phyloP scores from a whole-genome alignment of 2,329 filamentous ascomycete species.

The Basipetospora chlamydospora region DNA sequence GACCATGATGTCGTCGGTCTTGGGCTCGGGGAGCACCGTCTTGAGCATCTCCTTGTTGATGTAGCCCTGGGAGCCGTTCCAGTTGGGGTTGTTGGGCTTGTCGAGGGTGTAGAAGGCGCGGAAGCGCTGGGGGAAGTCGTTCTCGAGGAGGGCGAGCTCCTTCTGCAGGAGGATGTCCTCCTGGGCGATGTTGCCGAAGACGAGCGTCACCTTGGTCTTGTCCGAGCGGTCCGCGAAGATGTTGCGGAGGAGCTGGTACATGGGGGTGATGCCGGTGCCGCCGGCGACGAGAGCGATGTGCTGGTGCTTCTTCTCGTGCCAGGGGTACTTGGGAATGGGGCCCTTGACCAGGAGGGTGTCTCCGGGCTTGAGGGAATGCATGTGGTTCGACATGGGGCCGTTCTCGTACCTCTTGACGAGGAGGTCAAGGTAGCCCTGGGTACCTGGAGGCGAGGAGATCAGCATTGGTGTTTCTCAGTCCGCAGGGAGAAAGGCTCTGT shows the following conservation, averaged over 20 bases:
- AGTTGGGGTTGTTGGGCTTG: slow-evolving; percentile 64
- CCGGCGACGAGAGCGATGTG: slow-evolving; percentile 83
- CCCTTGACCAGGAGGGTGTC: slow-evolving; percentile 87
- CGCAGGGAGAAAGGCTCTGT: not conserved
- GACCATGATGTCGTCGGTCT: slow-evolving; percentile 83
- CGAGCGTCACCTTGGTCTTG: slow-evolving; percentile 92
- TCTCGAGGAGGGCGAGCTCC: slow-evolving; percentile 77
- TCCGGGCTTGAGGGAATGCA: slow-evolving; percentile 70
- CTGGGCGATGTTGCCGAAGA: slow-evolving; percentile 83
- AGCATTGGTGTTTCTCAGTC: not conserved
- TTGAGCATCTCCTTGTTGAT: slow-evolving; percentile 88
- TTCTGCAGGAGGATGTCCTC: slow-evolving; percentile 83
- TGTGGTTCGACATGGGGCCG: slow-evolving; percentile 81
- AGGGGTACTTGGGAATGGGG: slow-evolving; percentile 84
- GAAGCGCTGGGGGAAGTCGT: slow-evolving; percentile 91
- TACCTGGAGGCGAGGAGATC: slow-evolving; percentile 30
- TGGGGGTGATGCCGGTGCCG: slow-evolving; percentile 91
- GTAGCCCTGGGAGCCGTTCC: slow-evolving; percentile 63
- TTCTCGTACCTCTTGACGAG: slow-evolving; percentile 83
- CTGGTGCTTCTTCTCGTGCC: slow-evolving; percentile 81
- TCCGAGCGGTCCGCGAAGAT: slow-evolving; percentile 96
- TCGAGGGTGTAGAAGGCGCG: slow-evolving; percentile 88
- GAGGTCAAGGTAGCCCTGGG: slow-evolving; percentile 70
- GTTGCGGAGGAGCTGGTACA: slow-evolving; percentile 84
- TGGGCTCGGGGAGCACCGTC: slow-evolving; percentile 86